A percentile compares a stretch with the other conserved stretches of the same genome.
phyloP scores from a whole-genome alignment of 441 rosid species.

The Adansonia grandidieri region DNA sequence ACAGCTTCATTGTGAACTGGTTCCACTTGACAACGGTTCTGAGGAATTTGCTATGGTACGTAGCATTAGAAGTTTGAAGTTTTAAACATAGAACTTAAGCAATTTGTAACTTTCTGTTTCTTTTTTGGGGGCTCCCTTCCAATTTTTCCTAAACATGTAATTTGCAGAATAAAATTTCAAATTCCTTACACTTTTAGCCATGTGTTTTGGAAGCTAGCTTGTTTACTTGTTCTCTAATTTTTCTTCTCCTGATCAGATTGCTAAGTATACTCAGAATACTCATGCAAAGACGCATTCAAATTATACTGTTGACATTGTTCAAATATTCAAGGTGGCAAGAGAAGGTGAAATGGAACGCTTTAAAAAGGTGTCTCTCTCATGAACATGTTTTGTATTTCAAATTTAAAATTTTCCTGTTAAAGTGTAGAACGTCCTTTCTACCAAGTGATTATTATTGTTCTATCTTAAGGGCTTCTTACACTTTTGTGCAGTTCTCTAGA shows the following conservation, averaged over 20 bases:
- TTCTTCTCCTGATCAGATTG: conserved; percentile 50
- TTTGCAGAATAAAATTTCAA: neutral
- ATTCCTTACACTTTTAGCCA: conserved; percentile 19
- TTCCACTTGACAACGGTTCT: conserved; percentile 64
- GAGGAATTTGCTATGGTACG: conserved; percentile 72
- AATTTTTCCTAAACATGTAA: neutral
- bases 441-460: neutral
- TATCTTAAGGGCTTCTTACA: conserved; percentile 17
- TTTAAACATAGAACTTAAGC: neutral
- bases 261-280: conserved; percentile 73
- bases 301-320: conserved; percentile 68
- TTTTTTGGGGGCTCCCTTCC: neutral
- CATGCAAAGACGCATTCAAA: conserved; percentile 81
- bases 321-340: conserved; percentile 68
- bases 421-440: neutral
- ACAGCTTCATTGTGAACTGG: conserved; percentile 68
- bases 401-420: neutral
- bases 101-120: conserved; percentile 3
- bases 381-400: neutral
- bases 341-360: conserved; percentile 64
- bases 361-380: conserved; percentile 51
- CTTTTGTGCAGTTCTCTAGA: conserved; percentile 56
- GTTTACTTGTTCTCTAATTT: conserved; percentile 9
- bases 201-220: neutral
- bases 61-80: conserved; percentile 12